Evolutionary conservation across 2,329 filamentous ascomycete genomes (phyloP), one percentile per base, ranked within the genome.

Genomic region (Rutstroemia sp.): DNA sequence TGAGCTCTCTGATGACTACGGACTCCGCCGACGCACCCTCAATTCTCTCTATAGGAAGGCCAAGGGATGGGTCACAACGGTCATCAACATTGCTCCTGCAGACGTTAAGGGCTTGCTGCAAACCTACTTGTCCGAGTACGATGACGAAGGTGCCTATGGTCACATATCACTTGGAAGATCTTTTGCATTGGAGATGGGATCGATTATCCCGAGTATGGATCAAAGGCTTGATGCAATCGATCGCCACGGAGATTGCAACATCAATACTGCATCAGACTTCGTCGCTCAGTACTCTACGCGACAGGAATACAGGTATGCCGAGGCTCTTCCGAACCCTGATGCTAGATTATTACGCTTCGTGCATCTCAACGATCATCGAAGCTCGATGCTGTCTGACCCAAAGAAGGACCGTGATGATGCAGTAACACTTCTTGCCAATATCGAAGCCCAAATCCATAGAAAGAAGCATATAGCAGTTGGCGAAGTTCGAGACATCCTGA

Each of bases 251-350:
- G 83, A 86, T 49, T 82, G 83, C 54, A 83, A 83, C 60, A 86
- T 96, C 70, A 96, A 97, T 69, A 91, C 92, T 10, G 91, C 90
- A 0, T 97, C 94, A 2, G 92, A 97, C 69, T 96, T 99, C 66
- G 84, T 99, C 68, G 91, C 94, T 1, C 92, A 99, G 68, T 99
- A 99, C 70, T 97, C 92, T 3, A 95, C 91, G 25, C 87, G 94
- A 39, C 95, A 99, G 70, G 92, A 96, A 68, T 99, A 99, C 71
- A 85, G 92, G 56, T 92, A 92, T 67, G 84, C 90, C 10, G 90
- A 96, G 69, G 81, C 83, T 2, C 74, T 88, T 39, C 83, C 86
- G 1, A 85, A 87, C 58, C 82, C 85, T 59, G 83, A 86, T 58
- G 77, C 79, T 58, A 83, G 87, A 67, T 81, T 87, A 74, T 73